A percentile compares a stretch with the other conserved stretches of the same genome.
Evolutionary conservation across 768 basidiomycete genomes (phyloP).

Genomic region (Punctularia strigosozonata): DNA sequence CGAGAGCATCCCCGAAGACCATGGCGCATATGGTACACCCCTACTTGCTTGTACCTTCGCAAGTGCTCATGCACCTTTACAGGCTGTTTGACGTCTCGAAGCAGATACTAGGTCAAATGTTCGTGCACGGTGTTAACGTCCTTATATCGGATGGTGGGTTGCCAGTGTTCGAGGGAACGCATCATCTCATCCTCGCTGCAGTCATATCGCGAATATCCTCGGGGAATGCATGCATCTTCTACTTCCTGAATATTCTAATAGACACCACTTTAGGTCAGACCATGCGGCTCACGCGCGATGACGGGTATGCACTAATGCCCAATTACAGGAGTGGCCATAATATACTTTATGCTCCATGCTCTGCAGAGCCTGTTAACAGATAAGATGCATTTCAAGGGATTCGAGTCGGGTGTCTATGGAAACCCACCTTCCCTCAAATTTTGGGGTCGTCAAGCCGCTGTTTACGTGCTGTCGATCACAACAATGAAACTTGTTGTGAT

Average conservation of each 20-base stretch:
- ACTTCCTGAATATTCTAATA: slow-evolving; percentile 86
- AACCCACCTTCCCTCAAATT: slow-evolving; percentile 61
- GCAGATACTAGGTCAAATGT: slow-evolving; percentile 78
- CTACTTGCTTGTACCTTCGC: slow-evolving; percentile 8
- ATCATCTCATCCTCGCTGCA: too few species aligned
- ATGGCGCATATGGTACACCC: slow-evolving; percentile 78
- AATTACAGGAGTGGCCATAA: slow-evolving; percentile 61
- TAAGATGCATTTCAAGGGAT: slow-evolving; percentile 56
- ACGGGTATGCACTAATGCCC: slow-evolving; percentile 5
- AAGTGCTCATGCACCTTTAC: neutral
- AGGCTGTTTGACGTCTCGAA: slow-evolving; percentile 93
- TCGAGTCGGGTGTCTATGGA: slow-evolving; percentile 84
- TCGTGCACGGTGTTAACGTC: slow-evolving; percentile 70
- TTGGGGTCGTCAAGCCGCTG: slow-evolving; percentile 68
- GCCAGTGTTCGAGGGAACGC: too few species aligned
- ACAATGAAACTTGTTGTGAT: slow-evolving; percentile 92
- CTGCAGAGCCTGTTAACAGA: slow-evolving; percentile 56
- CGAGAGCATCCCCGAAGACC: slow-evolving; percentile 75
- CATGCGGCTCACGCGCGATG: neutral
- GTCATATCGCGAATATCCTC: too few species aligned
- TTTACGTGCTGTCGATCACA: slow-evolving; percentile 73
- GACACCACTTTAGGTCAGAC: slow-evolving; percentile 82
- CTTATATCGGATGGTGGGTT: slow-evolving; percentile 66
- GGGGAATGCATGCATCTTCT: slow-evolving; percentile 82
- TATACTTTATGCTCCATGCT: slow-evolving; percentile 62